Percentiles rank a stretch among this genome's conserved stretches.
phyloP scores from a whole-genome alignment of 495 filamentous ascomycete genomes.

The Neurospora sp. region DNA sequence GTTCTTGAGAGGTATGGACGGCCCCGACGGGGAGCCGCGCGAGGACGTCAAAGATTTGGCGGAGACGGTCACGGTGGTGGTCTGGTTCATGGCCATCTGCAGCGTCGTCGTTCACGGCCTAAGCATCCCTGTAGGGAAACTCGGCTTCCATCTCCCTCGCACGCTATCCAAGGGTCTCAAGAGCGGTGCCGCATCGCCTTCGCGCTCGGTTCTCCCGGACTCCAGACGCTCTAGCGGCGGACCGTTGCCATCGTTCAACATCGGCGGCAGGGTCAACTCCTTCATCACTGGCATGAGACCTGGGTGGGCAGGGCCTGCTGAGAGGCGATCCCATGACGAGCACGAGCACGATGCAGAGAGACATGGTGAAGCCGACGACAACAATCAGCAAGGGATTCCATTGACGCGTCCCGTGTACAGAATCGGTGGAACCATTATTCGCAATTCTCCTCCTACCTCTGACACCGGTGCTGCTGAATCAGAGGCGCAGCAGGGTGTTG shows the following conservation, averaged over 20 bases:
- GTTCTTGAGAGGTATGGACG: conserved; percentile 48
- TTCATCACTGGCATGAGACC: conserved; percentile 20
- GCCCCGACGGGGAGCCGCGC: conserved; percentile 32
- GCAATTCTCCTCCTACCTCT: background rate
- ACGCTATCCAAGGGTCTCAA: conserved; percentile 51
- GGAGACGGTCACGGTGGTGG: conserved; percentile 58
- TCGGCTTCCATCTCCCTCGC: conserved; percentile 68
- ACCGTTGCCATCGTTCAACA: conserved; percentile 8
- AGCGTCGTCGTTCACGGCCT: conserved; percentile 87
- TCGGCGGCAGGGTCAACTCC: conserved; percentile 17
- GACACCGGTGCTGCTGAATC: background rate
- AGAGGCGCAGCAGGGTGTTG: background rate
- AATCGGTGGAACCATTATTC: conserved; percentile 32
- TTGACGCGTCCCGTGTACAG: conserved; percentile 37
- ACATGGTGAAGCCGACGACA: background rate
- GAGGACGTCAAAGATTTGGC: conserved; percentile 54
- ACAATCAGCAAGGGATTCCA: background rate
- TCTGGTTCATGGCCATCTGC: conserved; percentile 82
- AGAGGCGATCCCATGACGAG: background rate
- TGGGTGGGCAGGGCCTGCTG: background rate
- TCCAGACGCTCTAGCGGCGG: conserved; percentile 4
- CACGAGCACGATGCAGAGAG: background rate
- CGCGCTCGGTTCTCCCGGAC: conserved; percentile 1
- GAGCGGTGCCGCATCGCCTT: conserved; percentile 3
- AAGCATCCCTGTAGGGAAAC: conserved; percentile 73